These are phyloP conservation scores for Davidsoniella virescens DNA, from an alignment of 2,329 filamentous ascomycete species.

Conservation along the genomic window DNA sequence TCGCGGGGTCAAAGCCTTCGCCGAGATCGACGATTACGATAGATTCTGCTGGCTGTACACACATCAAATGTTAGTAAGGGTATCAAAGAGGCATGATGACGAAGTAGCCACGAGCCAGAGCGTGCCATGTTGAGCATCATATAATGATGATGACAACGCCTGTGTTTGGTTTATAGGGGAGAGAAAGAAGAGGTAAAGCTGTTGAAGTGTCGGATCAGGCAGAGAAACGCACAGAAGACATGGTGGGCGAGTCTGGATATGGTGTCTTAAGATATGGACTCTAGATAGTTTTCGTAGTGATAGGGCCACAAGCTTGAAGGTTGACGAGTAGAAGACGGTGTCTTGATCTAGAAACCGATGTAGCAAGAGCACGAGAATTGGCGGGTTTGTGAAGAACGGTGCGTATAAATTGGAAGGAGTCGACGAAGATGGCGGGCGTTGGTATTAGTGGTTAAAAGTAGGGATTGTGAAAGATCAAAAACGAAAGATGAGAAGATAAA, in stretches of 20 bases:
- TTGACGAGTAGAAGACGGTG: background rate
- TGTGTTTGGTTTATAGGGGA: background rate
- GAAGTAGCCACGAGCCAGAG: too few species aligned
- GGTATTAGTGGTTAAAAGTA: background rate
- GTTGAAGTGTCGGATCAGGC: background rate
- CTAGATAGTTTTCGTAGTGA: background rate
- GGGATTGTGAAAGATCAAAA: background rate
- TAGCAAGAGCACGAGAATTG: background rate
- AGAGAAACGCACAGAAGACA: background rate
- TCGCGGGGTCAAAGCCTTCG: conserved; percentile 59
- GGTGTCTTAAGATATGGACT: background rate
- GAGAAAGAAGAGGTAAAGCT: background rate
- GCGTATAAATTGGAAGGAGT: too few species aligned
- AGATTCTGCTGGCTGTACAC: conserved; percentile 27
- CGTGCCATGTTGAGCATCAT: too few species aligned
- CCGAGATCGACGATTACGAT: conserved; percentile 40
- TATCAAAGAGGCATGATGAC: background rate
- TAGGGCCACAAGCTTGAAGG: conserved; percentile 17
- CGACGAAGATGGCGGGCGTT: background rate
- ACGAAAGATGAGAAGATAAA: background rate
- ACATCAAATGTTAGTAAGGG: background rate
- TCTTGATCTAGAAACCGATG: background rate
- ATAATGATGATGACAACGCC: too few species aligned
- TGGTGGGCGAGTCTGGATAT: background rate
- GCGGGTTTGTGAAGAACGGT: too few species aligned